phyloP scores from a whole-genome alignment of 345 rosid species.

The Firmiana major region DNA sequence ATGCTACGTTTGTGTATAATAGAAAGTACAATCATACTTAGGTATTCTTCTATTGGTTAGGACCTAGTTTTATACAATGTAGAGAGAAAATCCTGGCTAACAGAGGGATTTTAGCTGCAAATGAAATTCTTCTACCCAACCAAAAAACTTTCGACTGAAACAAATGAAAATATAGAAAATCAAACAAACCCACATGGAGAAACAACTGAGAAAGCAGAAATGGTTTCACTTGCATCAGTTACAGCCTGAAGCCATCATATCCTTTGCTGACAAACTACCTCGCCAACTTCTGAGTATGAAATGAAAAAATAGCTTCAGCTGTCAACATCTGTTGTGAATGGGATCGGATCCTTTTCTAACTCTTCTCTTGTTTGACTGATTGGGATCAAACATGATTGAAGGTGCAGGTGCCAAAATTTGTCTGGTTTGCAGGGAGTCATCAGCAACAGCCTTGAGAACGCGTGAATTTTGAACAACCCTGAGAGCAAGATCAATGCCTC shows the following conservation, averaged over 20 bases:
- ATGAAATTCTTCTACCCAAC: constrained; percentile 13
- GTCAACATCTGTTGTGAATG: constrained; percentile 73
- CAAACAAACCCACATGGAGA: constrained; percentile 24
- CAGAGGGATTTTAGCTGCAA: constrained; percentile 12
- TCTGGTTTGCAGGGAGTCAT: constrained; percentile 26
- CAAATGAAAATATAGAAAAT: constrained; percentile 24
- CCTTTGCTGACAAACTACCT: constrained; percentile 19
- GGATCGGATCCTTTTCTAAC: constrained; percentile 82
- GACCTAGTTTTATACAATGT: constrained; percentile 31
- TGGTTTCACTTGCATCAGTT: constrained; percentile 13
- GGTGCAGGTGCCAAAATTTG: constrained; percentile 49
- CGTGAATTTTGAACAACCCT: constrained; percentile 42
- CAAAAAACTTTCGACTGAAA: constrained; percentile 16
- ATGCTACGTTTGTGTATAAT: constrained; percentile 24
- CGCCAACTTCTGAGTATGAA: not conserved
- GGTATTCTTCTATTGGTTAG: constrained; percentile 26
- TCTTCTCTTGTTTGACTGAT: constrained; percentile 60
- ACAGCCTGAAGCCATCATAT: constrained; percentile 20
- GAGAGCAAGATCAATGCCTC: constrained; percentile 33
- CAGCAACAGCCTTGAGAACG: constrained; percentile 30
- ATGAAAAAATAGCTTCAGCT: constrained; percentile 10
- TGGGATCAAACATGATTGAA: constrained; percentile 46
- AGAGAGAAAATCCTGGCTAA: constrained; percentile 24
- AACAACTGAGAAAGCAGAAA: constrained; percentile 10
- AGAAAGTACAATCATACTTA: constrained; percentile 19